Evolutionary conservation across 441 rosid genomes (phyloP).

Genomic region (Eruca vesicaria): DNA sequence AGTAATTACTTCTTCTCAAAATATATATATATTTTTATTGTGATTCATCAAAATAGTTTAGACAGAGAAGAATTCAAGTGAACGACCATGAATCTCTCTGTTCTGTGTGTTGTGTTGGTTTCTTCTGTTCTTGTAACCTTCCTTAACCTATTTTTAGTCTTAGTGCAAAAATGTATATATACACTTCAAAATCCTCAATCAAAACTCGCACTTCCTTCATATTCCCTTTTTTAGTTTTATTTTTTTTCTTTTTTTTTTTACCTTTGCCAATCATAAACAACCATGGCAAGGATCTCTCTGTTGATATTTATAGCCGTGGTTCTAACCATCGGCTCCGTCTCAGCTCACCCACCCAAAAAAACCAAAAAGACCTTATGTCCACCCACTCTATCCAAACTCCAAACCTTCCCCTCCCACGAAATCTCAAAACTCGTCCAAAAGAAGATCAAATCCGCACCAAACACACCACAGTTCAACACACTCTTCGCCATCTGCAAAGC

Average conservation of each 20-base stretch:
- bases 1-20: not conserved
- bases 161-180: conserved; percentile 2
- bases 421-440: conserved; percentile 8
- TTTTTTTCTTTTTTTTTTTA: not conserved
- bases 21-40: not conserved
- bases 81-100: conserved; percentile 12
- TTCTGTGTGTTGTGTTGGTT: not conserved
- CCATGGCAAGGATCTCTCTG: conserved; percentile 37
- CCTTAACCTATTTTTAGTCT: conserved; percentile 20
- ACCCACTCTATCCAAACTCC: conserved; percentile 7
- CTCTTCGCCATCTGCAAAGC: conserved; percentile 6
- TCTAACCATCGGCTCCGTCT: conserved; percentile 20
- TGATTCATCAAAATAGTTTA: not conserved
- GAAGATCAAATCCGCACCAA: not conserved
- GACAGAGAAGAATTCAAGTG: not conserved
- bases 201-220: conserved; percentile 25
- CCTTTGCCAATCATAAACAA: conserved; percentile 1
- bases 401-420: conserved; percentile 6
- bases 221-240: not conserved
- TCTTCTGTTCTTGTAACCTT: conserved; percentile 4
- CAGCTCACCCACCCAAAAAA: conserved; percentile 23
- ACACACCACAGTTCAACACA: not conserved
- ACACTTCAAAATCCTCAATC: conserved; percentile 1
- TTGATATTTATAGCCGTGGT: conserved; percentile 26
- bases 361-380: conserved; percentile 1